Base-by-base conservation (phyloP, 2,329 filamentous ascomycete species). In the Ophiostoma triangulosporum region DNA sequence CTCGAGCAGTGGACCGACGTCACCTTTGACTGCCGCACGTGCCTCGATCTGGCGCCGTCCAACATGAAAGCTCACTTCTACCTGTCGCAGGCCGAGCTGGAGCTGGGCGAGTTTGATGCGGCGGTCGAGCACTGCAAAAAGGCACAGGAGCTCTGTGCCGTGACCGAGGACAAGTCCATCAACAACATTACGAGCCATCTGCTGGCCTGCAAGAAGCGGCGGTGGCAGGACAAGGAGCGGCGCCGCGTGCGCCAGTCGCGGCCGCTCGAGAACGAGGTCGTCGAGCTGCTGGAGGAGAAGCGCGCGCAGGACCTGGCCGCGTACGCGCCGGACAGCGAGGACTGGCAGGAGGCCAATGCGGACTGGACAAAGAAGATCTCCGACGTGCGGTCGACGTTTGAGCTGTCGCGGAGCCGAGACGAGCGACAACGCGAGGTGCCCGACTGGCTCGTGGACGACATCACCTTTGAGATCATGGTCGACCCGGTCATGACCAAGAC, bases 41-140 rank as follows among this genome's bases (percentile, higher is more conserved):
- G 86, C 58, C 82, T 96, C 50, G 75, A 80, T 56, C 74, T 94
- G 6, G 72, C 79, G 27, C 72, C 76, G 20, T 69, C 68, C 46
- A 81, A 78, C 61, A 83, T 94, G 71, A 97, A 97, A 69, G 88
- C 86, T 7, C 79, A 81, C 63, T 94, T 85, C 67, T 87, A 89
- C 64, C 77, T 95, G 26, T 83, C 88, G 3, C 86, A 95, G 68
- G 88, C 90, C 0, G 82, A 94, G 59, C 73, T 95, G n/a, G 76
- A 77, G 1, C 74, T 95, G 2, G 73, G 80, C 50, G 79, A 85
- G 59, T 83, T 80, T 33, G 80, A 87, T 55, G 84, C 84, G 62
- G 89, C 90, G 0, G 75, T 94, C 14, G 68, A 73, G 1, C 80
- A 80, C 55, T 88, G 86, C 1, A 71, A 83, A 24, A 74, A 70